Base-by-base conservation (phyloP, 345 rosid species). In the Sonneratia alba region DNA sequence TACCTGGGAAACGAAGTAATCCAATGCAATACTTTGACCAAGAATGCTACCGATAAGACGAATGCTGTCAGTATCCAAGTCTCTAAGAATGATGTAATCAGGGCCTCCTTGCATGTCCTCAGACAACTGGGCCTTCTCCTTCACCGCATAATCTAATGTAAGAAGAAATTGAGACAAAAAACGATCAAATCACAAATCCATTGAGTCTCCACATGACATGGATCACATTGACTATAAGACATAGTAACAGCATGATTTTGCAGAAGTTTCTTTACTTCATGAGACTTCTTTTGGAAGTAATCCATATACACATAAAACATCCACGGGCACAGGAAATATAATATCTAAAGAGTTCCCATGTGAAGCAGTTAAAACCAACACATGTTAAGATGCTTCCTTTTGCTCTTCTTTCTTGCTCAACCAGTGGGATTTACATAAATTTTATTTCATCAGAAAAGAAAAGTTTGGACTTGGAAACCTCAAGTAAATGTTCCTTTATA, bases 1-100 rank as follows among this genome's bases (percentile, higher is more conserved):
- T 81, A 88, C 98, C 95, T 90, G 98, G 61, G 96, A 92, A 76
- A 93, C 97, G 86, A 88, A 93, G 78, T 91, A 88, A 75, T 93
- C 98, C 84, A 89, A 70, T 4, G 96, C 97, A 83, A 91, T 93
- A 69, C 98, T 93, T 78, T 89, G 97, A 22, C 97, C 98, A 36
- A 93, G 96, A 74, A 94, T 94, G 72, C 96, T 94, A 79, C 94
- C 97, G 75, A 94, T 91, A 37, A 89, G 82, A 67, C 96, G 94
- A 51, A 94, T 81, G 70, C 94, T 89, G 75, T 94, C 92, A 55
- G 88, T 89, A 80, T 94, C 98, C 78, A 94, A 77, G 13, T 77
- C 76, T 72, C 85, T 94, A 53, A 94, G 89, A 78, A 87, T 86
- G 11, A 91, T 79, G 70, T 83, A 85, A 73, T 94, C 97, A 13